phyloP scores from a whole-genome alignment of 2,329 filamentous ascomycete genomes.

The Huntiella abstrusa region DNA sequence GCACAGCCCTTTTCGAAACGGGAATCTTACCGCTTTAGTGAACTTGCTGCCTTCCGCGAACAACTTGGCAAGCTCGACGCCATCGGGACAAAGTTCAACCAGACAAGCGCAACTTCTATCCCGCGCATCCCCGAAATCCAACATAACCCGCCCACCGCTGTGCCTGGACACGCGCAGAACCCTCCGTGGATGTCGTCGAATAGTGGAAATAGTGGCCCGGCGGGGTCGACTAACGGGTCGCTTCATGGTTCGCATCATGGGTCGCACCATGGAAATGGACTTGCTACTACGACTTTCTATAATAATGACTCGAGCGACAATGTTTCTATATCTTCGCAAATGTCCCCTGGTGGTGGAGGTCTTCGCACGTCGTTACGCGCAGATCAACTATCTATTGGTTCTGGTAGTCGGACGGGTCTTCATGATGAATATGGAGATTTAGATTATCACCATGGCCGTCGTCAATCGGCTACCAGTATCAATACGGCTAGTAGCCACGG shows the following conservation, averaged over 20 bases:
- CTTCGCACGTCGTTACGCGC: constrained; percentile 26
- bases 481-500: constrained; percentile 71
- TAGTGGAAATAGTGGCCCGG: constrained; percentile 13
- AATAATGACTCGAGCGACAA: constrained; percentile 57
- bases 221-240: constrained; percentile 12
- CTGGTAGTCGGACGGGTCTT: constrained; percentile 15
- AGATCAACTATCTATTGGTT: constrained; percentile 10
- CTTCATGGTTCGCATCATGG: too few relatives aligned
- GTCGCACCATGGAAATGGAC: constrained; percentile 19
- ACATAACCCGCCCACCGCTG: constrained; percentile 37
- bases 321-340: constrained; percentile 39
- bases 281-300: constrained; percentile 42
- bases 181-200: constrained; percentile 36
- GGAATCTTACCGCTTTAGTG: constrained; percentile 40
- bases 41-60: constrained; percentile 52
- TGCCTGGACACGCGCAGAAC: constrained; percentile 33
- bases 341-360: constrained; percentile 37
- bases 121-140: constrained; percentile 37
- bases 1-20: constrained; percentile 12
- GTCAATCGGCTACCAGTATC: constrained; percentile 76
- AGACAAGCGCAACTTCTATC: not conserved
- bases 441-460: constrained; percentile 39
- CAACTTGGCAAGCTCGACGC: constrained; percentile 51
- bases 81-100: constrained; percentile 22
- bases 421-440: constrained; percentile 37